Evolutionary conservation across 306 rosid genomes (phyloP).

Genomic region (Lathyrus aphaca): DNA sequence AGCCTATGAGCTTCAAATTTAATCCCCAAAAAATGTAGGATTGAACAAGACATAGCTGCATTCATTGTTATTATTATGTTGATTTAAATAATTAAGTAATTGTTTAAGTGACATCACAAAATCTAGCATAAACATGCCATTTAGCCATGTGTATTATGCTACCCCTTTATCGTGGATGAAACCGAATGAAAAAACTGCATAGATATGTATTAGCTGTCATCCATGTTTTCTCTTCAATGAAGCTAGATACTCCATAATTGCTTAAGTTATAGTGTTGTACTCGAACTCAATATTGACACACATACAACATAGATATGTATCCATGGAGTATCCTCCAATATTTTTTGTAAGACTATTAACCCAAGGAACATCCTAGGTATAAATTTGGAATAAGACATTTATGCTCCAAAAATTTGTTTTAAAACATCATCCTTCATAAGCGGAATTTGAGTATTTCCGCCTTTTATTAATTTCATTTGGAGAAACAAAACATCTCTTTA

Average conservation of each 20-base stretch:
- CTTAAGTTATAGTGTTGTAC: too few species aligned
- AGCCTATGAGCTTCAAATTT: too few species aligned
- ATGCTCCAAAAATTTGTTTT: not conserved
- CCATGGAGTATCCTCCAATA: too few species aligned
- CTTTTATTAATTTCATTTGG: not conserved
- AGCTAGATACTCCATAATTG: too few species aligned
- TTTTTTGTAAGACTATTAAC: not conserved
- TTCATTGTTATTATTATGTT: not conserved
- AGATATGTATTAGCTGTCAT: not conserved
- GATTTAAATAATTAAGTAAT: not conserved
- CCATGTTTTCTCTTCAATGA: too few species aligned
- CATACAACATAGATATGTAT: too few species aligned
- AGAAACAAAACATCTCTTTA: not conserved
- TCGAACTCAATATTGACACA: too few species aligned
- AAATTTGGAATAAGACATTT: too few species aligned
- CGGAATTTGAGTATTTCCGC: not conserved
- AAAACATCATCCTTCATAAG: not conserved
- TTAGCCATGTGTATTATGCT: not conserved
- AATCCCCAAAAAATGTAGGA: not conserved
- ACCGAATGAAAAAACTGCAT: not conserved
- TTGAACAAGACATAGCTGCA: not conserved
- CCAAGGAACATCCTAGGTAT: not conserved
- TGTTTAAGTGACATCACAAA: not conserved
- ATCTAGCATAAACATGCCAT: not conserved
- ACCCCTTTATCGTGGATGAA: not conserved